These are phyloP conservation scores for Iris macrosiphon DNA, from an alignment of 106 monocot species.

Conservation along the genomic window DNA sequence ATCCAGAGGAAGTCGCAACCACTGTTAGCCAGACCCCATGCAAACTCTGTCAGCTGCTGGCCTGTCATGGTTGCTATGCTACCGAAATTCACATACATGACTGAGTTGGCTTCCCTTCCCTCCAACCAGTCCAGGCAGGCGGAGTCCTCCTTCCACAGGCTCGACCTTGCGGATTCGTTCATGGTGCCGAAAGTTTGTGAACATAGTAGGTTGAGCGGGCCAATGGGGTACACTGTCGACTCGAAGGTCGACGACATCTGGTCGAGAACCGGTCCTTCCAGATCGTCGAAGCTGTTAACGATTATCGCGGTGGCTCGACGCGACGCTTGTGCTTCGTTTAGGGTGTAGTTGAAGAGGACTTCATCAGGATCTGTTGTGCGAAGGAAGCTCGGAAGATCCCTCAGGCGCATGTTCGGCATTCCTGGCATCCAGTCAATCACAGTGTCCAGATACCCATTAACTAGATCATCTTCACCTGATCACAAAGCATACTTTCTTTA, in stretches of 20 bases:
- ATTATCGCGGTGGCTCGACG: neutral
- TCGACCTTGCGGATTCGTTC: too few species aligned
- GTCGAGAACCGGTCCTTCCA: neutral
- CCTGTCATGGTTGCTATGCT: neutral
- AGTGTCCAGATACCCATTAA: neutral
- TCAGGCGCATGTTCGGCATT: neutral
- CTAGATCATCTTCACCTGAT: too few species aligned
- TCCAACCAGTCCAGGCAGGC: too few species aligned
- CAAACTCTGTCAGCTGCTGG: conserved; percentile 3
- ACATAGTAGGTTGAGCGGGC: too few species aligned
- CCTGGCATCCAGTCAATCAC: neutral
- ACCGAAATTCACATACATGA: neutral
- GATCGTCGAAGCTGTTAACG: neutral
- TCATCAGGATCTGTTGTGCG: neutral
- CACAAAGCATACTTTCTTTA: neutral
- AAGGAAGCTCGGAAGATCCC: neutral
- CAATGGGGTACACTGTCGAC: too few species aligned
- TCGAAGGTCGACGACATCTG: too few species aligned
- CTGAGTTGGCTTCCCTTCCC: too few species aligned
- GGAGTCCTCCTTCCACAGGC: too few species aligned
- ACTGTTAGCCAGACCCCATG: neutral
- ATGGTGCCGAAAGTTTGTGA: too few species aligned
- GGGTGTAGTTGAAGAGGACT: neutral
- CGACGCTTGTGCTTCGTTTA: neutral
- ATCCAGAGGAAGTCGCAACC: conserved; percentile 6